Evolutionary conservation across 2,329 filamentous ascomycete species (phyloP).

Genomic region (Fusarium miscanthi): DNA sequence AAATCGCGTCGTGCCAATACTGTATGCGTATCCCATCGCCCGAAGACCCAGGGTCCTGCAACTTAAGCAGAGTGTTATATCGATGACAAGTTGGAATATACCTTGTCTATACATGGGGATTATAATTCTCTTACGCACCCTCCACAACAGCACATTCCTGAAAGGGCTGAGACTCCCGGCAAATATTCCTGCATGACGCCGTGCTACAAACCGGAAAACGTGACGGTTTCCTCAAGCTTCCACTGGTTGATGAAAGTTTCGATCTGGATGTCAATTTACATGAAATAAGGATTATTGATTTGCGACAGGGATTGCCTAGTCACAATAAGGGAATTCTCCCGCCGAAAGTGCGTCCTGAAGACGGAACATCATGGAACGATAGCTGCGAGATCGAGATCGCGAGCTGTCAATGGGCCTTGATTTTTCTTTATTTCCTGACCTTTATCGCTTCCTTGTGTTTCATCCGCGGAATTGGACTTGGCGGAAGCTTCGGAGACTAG

Average conservation of each 20-base stretch:
- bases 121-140: constrained; percentile 38
- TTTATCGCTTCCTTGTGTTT: constrained; percentile 9
- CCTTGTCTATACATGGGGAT: constrained; percentile 24
- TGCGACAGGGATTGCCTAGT: constrained; percentile 21
- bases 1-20: not conserved
- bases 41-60: constrained; percentile 16
- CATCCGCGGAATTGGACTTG: constrained; percentile 30
- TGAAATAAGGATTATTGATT: constrained; percentile 22
- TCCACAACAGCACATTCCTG: constrained; percentile 29
- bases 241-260: not conserved
- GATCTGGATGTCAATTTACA: constrained; percentile 6
- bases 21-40: constrained; percentile 8
- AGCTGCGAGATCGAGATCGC: constrained; percentile 40
- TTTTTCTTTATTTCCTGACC: not conserved
- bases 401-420: not conserved
- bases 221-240: constrained; percentile 31
- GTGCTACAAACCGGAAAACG: constrained; percentile 25
- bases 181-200: constrained; percentile 23
- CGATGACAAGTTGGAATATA: constrained; percentile 28
- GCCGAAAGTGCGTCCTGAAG: constrained; percentile 19
- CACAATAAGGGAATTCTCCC: constrained; percentile 16
- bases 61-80: constrained; percentile 35
- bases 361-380: constrained; percentile 8
- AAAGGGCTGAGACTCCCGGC: constrained; percentile 27
- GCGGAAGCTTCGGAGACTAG: constrained; percentile 37